Base-by-base conservation (phyloP, 805 yeast species). In the Lipomyces japonicus region DNA sequence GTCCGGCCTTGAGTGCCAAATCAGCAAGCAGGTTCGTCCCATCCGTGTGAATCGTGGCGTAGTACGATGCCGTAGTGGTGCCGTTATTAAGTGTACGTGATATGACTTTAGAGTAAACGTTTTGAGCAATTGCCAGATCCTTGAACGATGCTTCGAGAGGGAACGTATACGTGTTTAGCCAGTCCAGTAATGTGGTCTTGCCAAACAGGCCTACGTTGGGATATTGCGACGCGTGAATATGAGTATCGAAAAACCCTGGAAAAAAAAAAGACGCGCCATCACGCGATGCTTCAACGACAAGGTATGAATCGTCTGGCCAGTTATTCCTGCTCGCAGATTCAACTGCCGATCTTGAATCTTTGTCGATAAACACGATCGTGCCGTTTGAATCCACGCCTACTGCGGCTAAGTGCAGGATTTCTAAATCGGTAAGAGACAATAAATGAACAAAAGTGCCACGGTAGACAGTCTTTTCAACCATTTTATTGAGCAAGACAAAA, bases 11-110 rank as follows among this genome's bases (percentile, higher is more conserved):
- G 10, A 81, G 69, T 31, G 91, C 80, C 14, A 84, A 65, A 51
- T 83, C 84, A 1, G 95, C 95, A 61, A 93, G 76, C 32, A 83
- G 60, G 44, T 82, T 82, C 1, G 97, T 78, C 2, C 95, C 81
- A 4, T 77, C 78, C 0, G 82, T 72, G 63, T 91, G 95, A 40
- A 87, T 82, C 0, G 97, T 89, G 3, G 97, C 91, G 66, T 81
- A 93, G 69, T 93, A 93, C 0, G 95, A 76, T 0, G 95, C 95
- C 48, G 91, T 81, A 1, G 98, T 93, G 0, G 97, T 93, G 19
- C 98, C 98, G 63, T 81, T 74, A 2, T 65, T 62, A 55, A 93
- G 69, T 0, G 96, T 86, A 48, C 84, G 79, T 2, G 68, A 61
- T n/a, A 93, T 79, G 3, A 84, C 85, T 58, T 75, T 77, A 12